These are phyloP conservation scores for Cenchrus purpureus DNA, from an alignment of 176 grass and related monocot genomes.

Conservation along the genomic window DNA sequence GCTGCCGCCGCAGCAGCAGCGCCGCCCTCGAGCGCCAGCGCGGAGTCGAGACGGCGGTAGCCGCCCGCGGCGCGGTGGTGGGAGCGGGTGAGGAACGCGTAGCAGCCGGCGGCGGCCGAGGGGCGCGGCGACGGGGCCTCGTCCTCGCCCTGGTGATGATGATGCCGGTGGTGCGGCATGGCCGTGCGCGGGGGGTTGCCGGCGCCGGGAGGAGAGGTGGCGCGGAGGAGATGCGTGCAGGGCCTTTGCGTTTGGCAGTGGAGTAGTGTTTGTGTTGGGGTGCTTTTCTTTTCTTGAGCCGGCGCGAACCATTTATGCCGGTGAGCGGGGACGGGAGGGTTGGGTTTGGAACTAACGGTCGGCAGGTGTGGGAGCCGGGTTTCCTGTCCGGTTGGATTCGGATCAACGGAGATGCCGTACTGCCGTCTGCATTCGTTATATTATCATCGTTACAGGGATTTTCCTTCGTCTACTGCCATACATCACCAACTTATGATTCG, in stretches of 20 bases:
- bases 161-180: slow-evolving; percentile 33
- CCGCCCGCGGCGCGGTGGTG: background rate
- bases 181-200: background rate
- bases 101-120: slow-evolving; percentile 47
- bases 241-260: background rate
- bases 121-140: slow-evolving; percentile 43
- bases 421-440: background rate
- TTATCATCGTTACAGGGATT: background rate
- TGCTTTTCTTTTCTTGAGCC: slow-evolving; percentile 21
- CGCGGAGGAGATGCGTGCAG: background rate
- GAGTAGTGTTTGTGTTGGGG: background rate
- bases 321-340: background rate
- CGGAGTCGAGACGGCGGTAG: slow-evolving; percentile 38
- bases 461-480: background rate
- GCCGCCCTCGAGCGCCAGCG: background rate
- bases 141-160: background rate
- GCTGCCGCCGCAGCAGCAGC: background rate
- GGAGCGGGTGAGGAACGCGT: slow-evolving; percentile 58
- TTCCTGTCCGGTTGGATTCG: slow-evolving; percentile 21
- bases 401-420: background rate
- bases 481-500: background rate
- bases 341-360: slow-evolving; percentile 33
- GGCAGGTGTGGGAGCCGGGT: background rate
- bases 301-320: background rate
- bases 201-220: background rate